Conservation (phyloP, 1,284 basidiomycete species). For the Ganoderma lucidum region DNA sequence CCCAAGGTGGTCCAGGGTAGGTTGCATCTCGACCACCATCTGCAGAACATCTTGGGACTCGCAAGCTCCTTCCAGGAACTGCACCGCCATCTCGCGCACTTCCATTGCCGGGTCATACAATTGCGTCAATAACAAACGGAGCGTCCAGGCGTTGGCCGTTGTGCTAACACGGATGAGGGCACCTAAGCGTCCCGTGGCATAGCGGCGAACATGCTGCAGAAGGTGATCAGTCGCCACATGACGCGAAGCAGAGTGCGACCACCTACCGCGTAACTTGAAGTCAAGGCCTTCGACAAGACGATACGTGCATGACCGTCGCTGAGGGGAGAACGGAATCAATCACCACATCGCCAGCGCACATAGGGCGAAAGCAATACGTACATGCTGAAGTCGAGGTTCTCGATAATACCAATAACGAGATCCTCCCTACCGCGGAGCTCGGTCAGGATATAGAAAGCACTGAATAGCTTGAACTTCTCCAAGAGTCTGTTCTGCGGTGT, state of each 20-base stretch:
- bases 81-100: conserved; percentile 90
- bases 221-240: background rate
- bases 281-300: conserved; percentile 91
- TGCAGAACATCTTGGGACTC: conserved; percentile 85
- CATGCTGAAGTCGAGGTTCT: conserved; percentile 92
- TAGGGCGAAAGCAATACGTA: conserved; percentile 47
- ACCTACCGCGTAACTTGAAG: conserved; percentile 84
- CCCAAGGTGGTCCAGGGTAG: conserved; percentile 94
- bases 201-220: conserved; percentile 82
- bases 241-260: conserved; percentile 14
- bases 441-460: conserved; percentile 93
- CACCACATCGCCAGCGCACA: background rate
- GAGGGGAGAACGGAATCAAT: conserved; percentile 4
- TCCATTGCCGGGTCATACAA: conserved; percentile 92
- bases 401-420: conserved; percentile 89
- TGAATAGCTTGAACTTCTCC: conserved; percentile 93
- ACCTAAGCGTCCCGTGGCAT: conserved; percentile 91
- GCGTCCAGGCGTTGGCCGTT: conserved; percentile 81
- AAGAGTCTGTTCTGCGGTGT: conserved; percentile 65
- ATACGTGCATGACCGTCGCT: conserved; percentile 95
- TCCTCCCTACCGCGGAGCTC: conserved; percentile 93
- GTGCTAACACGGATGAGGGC: conserved; percentile 72
- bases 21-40: conserved; percentile 93
- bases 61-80: conserved; percentile 91
- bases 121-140: conserved; percentile 92